Conservation (phyloP, 495 filamentous ascomycete species). For the Neurospora sp. region DNA sequence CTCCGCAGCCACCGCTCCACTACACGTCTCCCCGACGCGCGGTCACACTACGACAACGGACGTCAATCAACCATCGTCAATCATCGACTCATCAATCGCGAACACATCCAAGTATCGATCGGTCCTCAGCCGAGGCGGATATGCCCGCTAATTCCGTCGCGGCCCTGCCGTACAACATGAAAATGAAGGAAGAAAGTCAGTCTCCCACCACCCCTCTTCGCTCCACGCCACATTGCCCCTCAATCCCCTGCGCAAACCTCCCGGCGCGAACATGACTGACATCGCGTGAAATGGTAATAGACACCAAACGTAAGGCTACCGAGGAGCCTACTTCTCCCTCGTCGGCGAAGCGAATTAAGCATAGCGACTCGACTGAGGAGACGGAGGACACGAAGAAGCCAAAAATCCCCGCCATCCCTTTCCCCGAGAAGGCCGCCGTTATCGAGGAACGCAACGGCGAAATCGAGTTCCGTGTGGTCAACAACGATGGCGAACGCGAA, state of each 20-base stretch:
- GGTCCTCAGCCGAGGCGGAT: background rate
- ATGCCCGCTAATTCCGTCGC: constrained; percentile 4
- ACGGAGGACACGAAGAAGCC: constrained; percentile 32
- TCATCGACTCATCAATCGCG: background rate
- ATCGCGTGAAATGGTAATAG: constrained; percentile 22
- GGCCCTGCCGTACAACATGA: constrained; percentile 8
- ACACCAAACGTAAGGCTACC: constrained; percentile 67
- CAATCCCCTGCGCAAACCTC: background rate
- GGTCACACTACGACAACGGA: constrained; percentile 2
- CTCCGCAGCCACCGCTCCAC: background rate
- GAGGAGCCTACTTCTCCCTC: constrained; percentile 55
- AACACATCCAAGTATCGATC: background rate
- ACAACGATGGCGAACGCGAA: constrained; percentile 83
- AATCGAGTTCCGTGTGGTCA: constrained; percentile 95
- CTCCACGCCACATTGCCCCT: background rate
- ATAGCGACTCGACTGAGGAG: constrained; percentile 44
- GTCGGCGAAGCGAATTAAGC: constrained; percentile 54
- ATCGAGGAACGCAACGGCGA: constrained; percentile 90
- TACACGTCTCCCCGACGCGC: background rate
- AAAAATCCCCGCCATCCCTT: constrained; percentile 52
- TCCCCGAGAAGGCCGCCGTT: constrained; percentile 86
- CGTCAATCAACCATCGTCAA: background rate
- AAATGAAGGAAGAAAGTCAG: constrained; percentile 42
- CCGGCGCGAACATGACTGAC: background rate
- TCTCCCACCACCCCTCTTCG: background rate